A percentile compares a stretch with the other conserved stretches of the same genome.
These are phyloP conservation scores for Lecanosticta acicola DNA, from an alignment of 2,329 filamentous ascomycete genomes.

Conservation along the genomic window DNA sequence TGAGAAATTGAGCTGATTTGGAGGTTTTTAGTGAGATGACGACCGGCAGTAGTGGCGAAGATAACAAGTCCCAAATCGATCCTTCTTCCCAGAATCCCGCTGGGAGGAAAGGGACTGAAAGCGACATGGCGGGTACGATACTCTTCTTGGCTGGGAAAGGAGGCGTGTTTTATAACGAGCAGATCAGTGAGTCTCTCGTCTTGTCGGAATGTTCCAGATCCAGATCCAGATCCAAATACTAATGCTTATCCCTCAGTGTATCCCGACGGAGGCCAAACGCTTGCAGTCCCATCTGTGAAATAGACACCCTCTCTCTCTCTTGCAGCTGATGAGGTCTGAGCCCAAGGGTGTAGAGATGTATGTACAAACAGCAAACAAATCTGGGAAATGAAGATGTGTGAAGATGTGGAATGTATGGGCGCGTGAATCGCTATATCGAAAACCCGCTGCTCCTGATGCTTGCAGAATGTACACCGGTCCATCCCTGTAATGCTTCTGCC, in stretches of 20 bases:
- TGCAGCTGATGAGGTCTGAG: no score
- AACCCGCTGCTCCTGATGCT: no score
- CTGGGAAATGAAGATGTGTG: no score
- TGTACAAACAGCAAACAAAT: no score
- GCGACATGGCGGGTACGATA: constrained; percentile 49
- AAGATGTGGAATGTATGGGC: no score
- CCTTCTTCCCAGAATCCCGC: constrained; percentile 41
- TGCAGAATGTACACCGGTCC: no score
- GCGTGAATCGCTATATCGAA: no score
- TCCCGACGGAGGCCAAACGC: not conserved
- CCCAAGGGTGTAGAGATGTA: no score
- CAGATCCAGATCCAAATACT: no score
- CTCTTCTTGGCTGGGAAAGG: constrained; percentile 48
- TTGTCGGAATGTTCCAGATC: no score
- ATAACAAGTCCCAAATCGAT: constrained; percentile 45
- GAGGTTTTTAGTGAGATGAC: constrained; percentile 43
- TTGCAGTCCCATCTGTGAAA: not conserved
- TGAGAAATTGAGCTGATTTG: no score
- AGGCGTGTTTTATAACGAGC: constrained; percentile 50
- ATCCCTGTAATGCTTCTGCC: no score
- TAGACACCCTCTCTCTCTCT: not conserved
- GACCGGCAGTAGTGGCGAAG: constrained; percentile 39
- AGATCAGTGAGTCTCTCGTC: constrained; percentile 35
- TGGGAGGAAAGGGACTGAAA: constrained; percentile 41
- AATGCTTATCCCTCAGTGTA: not conserved